Evolutionary conservation across 352 stramenopile genomes (phyloP).

Genomic region (Elongisporangium undulatum): DNA sequence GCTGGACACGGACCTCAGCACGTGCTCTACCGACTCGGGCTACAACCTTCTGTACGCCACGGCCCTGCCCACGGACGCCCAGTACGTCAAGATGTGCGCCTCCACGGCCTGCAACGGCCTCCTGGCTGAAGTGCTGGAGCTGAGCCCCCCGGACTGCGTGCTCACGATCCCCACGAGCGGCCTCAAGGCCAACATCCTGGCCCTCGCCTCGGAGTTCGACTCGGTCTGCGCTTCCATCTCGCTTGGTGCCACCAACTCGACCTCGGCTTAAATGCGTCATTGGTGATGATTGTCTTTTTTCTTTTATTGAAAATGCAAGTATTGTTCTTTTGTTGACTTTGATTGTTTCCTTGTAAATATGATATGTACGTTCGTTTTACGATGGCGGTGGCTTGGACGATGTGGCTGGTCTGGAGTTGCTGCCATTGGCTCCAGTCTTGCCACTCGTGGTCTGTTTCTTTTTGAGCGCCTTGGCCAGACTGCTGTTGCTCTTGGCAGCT

Average conservation of each 20-base stretch:
- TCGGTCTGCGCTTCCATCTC: neutral
- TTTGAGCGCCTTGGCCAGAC: slow-evolving; percentile 41
- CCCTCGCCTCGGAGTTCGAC: slow-evolving; percentile 2
- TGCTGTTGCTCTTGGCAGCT: slow-evolving; percentile 32
- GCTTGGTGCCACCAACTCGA: neutral
- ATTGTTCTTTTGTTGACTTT: neutral
- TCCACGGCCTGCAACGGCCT: slow-evolving; percentile 17
- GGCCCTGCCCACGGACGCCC: slow-evolving; percentile 11
- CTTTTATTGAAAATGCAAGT: neutral
- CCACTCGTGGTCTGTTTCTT: slow-evolving; percentile 19
- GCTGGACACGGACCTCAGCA: slow-evolving; percentile 9
- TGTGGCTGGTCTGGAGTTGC: too few relatives aligned
- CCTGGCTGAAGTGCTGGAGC: slow-evolving; percentile 16
- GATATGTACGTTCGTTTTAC: neutral
- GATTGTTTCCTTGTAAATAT: neutral
- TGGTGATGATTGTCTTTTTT: neutral
- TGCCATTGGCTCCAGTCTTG: neutral
- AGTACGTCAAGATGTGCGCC: slow-evolving; percentile 20
- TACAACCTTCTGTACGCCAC: slow-evolving; percentile 22
- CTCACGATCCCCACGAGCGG: slow-evolving; percentile 21
- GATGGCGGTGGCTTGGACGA: slow-evolving; percentile 4
- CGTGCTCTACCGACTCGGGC: slow-evolving; percentile 13
- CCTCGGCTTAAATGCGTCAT: neutral
- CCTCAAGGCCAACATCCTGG: slow-evolving; percentile 19
- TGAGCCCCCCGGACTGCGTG: slow-evolving; percentile 22